A percentile compares a stretch with the other conserved stretches of the same genome.
Conservation (phyloP, 306 rosid genomes). For the Alnus glutinosa region DNA sequence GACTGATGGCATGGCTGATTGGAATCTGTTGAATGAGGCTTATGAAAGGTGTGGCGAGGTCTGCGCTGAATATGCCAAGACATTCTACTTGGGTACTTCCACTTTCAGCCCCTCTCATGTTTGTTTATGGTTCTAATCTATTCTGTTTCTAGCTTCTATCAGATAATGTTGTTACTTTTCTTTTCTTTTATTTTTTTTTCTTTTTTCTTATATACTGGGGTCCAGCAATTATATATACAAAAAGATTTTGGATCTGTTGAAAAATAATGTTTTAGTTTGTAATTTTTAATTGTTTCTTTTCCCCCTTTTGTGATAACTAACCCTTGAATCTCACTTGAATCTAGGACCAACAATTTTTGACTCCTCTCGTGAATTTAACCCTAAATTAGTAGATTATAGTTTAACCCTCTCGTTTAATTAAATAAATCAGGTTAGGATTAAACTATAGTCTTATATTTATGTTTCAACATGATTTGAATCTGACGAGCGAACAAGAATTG, state of each 20-base stretch:
- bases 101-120: background rate
- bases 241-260: background rate
- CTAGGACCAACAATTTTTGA: no score
- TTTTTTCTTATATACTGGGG: background rate
- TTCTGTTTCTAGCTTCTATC: background rate
- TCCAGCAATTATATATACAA: background rate
- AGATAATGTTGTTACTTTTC: background rate
- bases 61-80: slow-evolving; percentile 96
- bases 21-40: slow-evolving; percentile 67
- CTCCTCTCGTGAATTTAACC: no score
- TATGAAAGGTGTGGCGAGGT: slow-evolving; percentile 89
- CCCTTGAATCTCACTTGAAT: no score
- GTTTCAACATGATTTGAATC: no score
- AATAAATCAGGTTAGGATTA: no score
- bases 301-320: no score
- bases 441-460: no score
- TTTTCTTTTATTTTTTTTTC: background rate
- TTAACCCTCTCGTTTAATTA: no score
- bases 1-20: slow-evolving; percentile 41
- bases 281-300: no score
- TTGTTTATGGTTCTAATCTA: background rate
- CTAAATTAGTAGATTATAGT: no score
- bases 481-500: no score
- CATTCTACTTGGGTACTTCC: slow-evolving; percentile 76
- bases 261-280: background rate